Percentiles rank a stretch among this genome's conserved stretches.
These are phyloP conservation scores for Suillus luteus DNA, from an alignment of 768 basidiomycete species.

Conservation along the genomic window DNA sequence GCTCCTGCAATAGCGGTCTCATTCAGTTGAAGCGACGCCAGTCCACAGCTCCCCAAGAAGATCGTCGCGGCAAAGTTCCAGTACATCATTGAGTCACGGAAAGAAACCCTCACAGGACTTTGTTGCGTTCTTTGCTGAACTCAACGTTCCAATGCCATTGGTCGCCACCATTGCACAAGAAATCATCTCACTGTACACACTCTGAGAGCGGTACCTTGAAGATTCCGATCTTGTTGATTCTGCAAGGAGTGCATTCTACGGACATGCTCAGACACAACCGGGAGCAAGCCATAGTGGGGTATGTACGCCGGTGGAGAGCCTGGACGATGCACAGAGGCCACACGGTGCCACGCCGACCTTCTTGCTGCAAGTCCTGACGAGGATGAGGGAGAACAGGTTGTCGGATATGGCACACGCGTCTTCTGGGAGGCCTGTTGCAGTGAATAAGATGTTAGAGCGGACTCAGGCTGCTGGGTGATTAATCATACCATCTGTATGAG, in stretches of 20 bases:
- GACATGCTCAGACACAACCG: slow-evolving; percentile 15
- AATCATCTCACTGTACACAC: slow-evolving; percentile 84
- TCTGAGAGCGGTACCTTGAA: slow-evolving; percentile 86
- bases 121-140: slow-evolving; percentile 78
- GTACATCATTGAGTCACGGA: slow-evolving; percentile 26
- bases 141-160: slow-evolving; percentile 83
- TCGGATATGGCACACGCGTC: slow-evolving; percentile 55
- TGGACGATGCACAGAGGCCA: slow-evolving; percentile 22
- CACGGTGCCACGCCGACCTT: slow-evolving; percentile 54
- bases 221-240: slow-evolving; percentile 46
- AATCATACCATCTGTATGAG: background rate
- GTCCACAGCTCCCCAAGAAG: slow-evolving; percentile 49
- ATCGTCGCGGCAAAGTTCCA: slow-evolving; percentile 51
- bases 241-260: slow-evolving; percentile 22
- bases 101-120: slow-evolving; percentile 60
- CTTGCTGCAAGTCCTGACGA: slow-evolving; percentile 55
- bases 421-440: slow-evolving; percentile 50
- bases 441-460: slow-evolving; percentile 76
- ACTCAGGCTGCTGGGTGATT: slow-evolving; percentile 47
- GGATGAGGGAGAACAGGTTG: slow-evolving; percentile 68
- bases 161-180: slow-evolving; percentile 88
- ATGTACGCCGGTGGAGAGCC: slow-evolving; percentile 30
- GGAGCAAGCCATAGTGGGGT: slow-evolving; percentile 28
- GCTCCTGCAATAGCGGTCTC: slow-evolving; percentile 41
- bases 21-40: slow-evolving; percentile 24